Evolutionary conservation across 2,329 filamentous ascomycete genomes (phyloP).

Genomic region (Fusarium succisae): DNA sequence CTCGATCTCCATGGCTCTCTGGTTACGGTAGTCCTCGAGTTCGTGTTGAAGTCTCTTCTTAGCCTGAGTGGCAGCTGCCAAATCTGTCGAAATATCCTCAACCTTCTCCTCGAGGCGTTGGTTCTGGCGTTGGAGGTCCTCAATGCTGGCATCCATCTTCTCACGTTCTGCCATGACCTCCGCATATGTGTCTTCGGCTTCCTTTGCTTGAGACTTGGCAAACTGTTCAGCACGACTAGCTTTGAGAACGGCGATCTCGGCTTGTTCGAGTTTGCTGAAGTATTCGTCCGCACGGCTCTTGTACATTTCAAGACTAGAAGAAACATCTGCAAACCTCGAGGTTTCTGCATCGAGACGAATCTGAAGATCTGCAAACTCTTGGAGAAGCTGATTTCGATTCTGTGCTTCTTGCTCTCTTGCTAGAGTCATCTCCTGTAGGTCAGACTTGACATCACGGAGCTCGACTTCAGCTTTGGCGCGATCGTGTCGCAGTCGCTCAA

Average conservation of each 20-base stretch:
- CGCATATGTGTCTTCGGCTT: conserved; percentile 91
- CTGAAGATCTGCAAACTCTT: conserved; percentile 93
- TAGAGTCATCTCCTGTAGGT: conserved; percentile 80
- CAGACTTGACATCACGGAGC: conserved; percentile 82
- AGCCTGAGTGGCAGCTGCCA: conserved; percentile 84
- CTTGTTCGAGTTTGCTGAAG: conserved; percentile 96
- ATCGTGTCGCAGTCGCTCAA: conserved; percentile 85
- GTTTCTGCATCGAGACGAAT: conserved; percentile 91
- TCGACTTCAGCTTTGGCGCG: conserved; percentile 85
- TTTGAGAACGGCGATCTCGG: conserved; percentile 94
- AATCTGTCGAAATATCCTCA: conserved; percentile 90
- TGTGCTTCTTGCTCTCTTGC: conserved; percentile 87
- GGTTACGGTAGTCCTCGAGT: conserved; percentile 95
- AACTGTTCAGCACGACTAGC: conserved; percentile 93
- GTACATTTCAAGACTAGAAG: conserved; percentile 85
- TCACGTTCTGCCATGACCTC: conserved; percentile 92
- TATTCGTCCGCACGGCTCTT: conserved; percentile 95
- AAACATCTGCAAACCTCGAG: conserved; percentile 84
- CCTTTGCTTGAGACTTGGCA: conserved; percentile 86
- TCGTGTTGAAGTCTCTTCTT: conserved; percentile 97
- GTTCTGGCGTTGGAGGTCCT: conserved; percentile 89
- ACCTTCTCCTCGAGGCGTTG: conserved; percentile 91
- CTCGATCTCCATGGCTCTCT: conserved; percentile 94
- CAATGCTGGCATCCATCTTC: conserved; percentile 85
- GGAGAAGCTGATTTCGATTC: conserved; percentile 87